phyloP scores from a whole-genome alignment of 2,329 filamentous ascomycete species.

The Penicillium sclerotiorum region DNA sequence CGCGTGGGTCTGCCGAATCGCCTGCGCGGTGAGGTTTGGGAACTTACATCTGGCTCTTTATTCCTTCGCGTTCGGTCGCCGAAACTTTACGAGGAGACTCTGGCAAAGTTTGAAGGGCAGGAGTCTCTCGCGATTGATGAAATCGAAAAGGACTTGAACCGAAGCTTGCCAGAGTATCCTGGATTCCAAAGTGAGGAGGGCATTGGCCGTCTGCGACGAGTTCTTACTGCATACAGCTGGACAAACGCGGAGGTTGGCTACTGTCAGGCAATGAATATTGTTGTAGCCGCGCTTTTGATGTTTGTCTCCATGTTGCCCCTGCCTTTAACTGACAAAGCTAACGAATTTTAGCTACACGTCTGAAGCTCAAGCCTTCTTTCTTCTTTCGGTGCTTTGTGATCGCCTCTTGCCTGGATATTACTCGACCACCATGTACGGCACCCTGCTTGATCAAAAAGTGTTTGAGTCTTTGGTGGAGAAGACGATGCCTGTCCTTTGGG shows the following conservation, averaged over 20 bases:
- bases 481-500: conserved; percentile 98
- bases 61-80: conserved; percentile 87
- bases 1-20: conserved; percentile 93
- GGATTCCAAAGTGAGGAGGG: conserved; percentile 97
- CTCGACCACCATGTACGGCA: conserved; percentile 98
- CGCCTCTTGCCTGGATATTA: conserved; percentile 94
- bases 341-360: conserved; percentile 76
- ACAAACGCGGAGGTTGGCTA: conserved; percentile 94
- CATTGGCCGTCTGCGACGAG: conserved; percentile 83
- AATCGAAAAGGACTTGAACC: conserved; percentile 97
- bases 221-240: conserved; percentile 97
- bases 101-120: conserved; percentile 78
- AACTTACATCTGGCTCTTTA: conserved; percentile 87
- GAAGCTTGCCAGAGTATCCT: conserved; percentile 94
- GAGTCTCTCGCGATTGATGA: conserved; percentile 96
- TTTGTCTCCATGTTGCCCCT: conserved; percentile 41
- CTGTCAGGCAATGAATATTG: conserved; percentile 99
- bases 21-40: conserved; percentile 92
- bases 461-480: conserved; percentile 98
- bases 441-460: conserved; percentile 91
- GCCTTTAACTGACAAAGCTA: conserved; percentile 13
- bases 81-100: conserved; percentile 78
- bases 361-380: conserved; percentile 91
- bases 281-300: conserved; percentile 95
- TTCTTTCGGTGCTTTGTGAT: conserved; percentile 89